A percentile compares a stretch with the other conserved stretches of the same genome.
phyloP scores from a whole-genome alignment of 169 alveolate genomes.

The Plasmodium adleri region DNA sequence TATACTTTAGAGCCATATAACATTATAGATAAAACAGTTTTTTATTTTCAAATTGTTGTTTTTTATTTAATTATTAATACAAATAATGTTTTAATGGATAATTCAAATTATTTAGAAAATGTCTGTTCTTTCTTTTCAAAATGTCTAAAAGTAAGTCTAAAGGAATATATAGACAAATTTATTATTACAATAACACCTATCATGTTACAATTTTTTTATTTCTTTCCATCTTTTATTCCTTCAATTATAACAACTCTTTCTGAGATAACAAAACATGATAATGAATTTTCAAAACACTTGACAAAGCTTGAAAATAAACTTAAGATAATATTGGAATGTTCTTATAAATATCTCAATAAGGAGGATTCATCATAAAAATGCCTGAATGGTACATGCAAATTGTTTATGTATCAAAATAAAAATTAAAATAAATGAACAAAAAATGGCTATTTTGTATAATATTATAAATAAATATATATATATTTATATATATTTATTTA shows the following conservation, averaged over 20 bases:
- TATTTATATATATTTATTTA: background rate
- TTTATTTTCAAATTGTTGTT: conserved; percentile 58
- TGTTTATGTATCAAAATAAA: background rate
- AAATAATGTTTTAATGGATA: conserved; percentile 24
- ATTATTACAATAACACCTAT: conserved; percentile 15
- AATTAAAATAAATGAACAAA: background rate
- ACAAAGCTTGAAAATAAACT: conserved; percentile 18
- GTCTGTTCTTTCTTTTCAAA: conserved; percentile 11
- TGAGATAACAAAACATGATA: background rate
- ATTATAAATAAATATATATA: background rate
- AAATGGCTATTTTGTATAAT: background rate
- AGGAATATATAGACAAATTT: conserved; percentile 22
- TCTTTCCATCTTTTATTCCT: conserved; percentile 63
- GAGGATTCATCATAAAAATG: background rate
- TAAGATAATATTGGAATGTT: conserved; percentile 10
- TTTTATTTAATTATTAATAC: conserved; percentile 53
- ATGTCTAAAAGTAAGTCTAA: conserved; percentile 21
- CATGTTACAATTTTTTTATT: conserved; percentile 50
- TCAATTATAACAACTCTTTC: background rate
- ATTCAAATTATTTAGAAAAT: conserved; percentile 2
- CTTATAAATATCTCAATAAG: conserved; percentile 3
- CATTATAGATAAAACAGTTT: conserved; percentile 34
- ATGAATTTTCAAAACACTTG: conserved; percentile 3
- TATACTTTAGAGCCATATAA: conserved; percentile 39
- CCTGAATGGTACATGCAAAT: too few species aligned